Evolutionary conservation across 1,284 basidiomycete genomes (phyloP).

Genomic region (Irpex rosettiformis): DNA sequence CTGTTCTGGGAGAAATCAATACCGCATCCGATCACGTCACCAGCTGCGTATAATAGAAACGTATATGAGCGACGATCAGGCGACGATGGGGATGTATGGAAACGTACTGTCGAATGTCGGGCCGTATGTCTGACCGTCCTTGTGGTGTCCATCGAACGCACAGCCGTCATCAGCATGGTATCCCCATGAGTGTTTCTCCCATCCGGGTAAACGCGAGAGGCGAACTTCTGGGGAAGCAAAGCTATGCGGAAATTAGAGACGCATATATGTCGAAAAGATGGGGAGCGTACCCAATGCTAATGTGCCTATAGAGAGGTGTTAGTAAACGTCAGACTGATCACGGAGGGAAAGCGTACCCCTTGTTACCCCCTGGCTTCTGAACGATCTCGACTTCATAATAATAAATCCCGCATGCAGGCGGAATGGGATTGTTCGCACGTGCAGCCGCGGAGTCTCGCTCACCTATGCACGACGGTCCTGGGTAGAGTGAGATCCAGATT

Average conservation of each 20-base stretch:
- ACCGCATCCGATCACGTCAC: conserved; percentile 86
- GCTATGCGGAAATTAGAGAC: conserved; percentile 22
- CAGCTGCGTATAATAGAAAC: conserved; percentile 42
- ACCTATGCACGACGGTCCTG: conserved; percentile 52
- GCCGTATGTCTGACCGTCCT: conserved; percentile 70
- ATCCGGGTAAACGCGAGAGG: conserved; percentile 79
- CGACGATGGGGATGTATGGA: neutral
- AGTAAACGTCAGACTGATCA: conserved; percentile 15
- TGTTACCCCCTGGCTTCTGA: conserved; percentile 58
- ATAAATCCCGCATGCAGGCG: conserved; percentile 81
- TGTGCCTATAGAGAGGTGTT: conserved; percentile 54
- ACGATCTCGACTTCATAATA: conserved; percentile 88
- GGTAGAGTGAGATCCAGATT: conserved; percentile 4
- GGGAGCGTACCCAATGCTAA: conserved; percentile 63
- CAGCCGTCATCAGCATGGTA: conserved; percentile 93
- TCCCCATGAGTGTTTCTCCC: conserved; percentile 89
- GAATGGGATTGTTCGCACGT: conserved; percentile 71
- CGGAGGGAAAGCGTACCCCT: conserved; percentile 51
- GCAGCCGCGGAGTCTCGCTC: conserved; percentile 83
- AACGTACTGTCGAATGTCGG: conserved; percentile 70
- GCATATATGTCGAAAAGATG: neutral
- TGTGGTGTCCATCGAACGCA: conserved; percentile 73
- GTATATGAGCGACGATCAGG: conserved; percentile 1
- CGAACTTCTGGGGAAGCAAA: conserved; percentile 52
- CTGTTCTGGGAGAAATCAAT: conserved; percentile 79